Evolutionary conservation across 768 basidiomycete genomes (phyloP).

Genomic region (Tylopilus rubrobrunneus): DNA sequence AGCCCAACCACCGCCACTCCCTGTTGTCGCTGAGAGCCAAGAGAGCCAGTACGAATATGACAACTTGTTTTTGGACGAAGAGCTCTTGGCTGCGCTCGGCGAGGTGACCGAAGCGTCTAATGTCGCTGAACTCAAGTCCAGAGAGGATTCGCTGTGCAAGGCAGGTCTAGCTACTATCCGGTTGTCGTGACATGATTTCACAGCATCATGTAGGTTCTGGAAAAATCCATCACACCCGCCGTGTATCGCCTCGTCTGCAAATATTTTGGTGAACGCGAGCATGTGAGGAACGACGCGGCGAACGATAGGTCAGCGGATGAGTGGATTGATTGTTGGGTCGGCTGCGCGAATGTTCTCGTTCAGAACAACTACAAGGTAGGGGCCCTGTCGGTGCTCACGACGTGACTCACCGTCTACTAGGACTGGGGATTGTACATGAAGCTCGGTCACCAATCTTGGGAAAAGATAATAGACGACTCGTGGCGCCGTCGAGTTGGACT

Average conservation of each 20-base stretch:
- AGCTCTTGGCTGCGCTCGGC: conserved; percentile 51
- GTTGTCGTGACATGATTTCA: not conserved
- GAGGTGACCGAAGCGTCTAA: conserved; percentile 25
- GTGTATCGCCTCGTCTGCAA: conserved; percentile 54
- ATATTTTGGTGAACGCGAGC: conserved; percentile 37
- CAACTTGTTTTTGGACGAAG: conserved; percentile 56
- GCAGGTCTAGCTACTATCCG: conserved; percentile 32
- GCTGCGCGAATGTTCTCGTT: conserved; percentile 60
- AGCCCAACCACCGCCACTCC: conserved; percentile 33
- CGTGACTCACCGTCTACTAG: conserved; percentile 30
- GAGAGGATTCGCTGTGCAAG: conserved; percentile 49
- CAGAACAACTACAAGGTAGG: conserved; percentile 44
- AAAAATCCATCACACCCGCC: conserved; percentile 45
- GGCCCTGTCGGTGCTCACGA: not conserved
- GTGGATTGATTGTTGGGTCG: conserved; percentile 73
- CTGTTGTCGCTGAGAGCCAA: conserved; percentile 39
- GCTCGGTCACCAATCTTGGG: conserved; percentile 50
- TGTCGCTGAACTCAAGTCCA: conserved; percentile 30
- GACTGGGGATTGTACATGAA: conserved; percentile 60
- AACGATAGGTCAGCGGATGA: conserved; percentile 40
- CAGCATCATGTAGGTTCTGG: conserved; percentile 40
- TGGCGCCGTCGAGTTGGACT: conserved; percentile 59
- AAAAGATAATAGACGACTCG: conserved; percentile 46
- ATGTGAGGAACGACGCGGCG: conserved; percentile 16
- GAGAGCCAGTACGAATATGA: conserved; percentile 82